phyloP scores from a whole-genome alignment of 148 eudicot species.

The Camellia japonica region DNA sequence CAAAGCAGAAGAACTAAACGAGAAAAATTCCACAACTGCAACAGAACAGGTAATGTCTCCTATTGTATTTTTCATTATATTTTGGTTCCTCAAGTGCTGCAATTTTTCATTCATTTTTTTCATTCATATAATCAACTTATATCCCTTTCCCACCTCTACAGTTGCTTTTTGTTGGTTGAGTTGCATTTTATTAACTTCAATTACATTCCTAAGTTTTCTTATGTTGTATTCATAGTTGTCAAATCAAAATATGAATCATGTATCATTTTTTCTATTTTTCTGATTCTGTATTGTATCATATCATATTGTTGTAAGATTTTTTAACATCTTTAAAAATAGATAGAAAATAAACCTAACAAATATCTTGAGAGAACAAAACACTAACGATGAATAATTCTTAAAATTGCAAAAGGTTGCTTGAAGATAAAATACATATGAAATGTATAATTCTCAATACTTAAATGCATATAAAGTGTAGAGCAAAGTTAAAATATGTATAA shows the following conservation, averaged over 20 bases:
- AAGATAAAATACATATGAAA: too few species aligned
- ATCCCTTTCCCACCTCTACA: not conserved
- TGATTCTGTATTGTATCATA: too few species aligned
- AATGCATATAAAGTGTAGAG: too few species aligned
- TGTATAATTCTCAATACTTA: too few species aligned
- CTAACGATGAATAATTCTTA: too few species aligned
- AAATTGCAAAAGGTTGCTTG: too few species aligned
- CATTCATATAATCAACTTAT: not conserved
- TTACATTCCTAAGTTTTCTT: not conserved
- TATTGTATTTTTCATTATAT: not conserved
- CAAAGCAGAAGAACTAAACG: not conserved
- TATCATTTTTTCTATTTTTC: not conserved
- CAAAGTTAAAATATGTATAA: too few species aligned
- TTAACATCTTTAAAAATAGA: too few species aligned
- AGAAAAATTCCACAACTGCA: conserved; percentile 5
- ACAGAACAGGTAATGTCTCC: conserved; percentile 1
- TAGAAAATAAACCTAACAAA: too few species aligned
- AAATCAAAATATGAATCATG: too few species aligned
- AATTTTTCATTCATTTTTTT: not conserved
- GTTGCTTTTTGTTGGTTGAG: not conserved
- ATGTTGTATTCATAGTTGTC: not conserved
- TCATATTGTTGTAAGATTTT: too few species aligned
- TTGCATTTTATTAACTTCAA: not conserved
- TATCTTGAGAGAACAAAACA: too few species aligned
- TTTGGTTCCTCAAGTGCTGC: not conserved